Conservation (phyloP, 2,329 filamentous ascomycete species). For the Aspergillus fumigatus region DNA sequence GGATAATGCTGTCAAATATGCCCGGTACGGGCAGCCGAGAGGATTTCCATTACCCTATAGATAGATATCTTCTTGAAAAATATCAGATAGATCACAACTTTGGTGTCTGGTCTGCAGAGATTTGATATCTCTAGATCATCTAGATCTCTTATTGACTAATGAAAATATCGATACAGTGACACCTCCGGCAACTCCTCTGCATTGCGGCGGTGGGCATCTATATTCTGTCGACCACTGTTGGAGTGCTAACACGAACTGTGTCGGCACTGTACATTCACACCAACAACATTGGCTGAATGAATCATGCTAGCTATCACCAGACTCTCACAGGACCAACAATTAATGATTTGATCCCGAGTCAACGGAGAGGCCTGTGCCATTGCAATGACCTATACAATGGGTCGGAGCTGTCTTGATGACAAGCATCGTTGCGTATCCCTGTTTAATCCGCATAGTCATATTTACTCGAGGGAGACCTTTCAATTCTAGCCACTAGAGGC, state of each 20-base stretch:
- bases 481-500: background rate
- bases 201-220: background rate
- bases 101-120: background rate
- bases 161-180: background rate
- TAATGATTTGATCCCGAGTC: constrained; percentile 44
- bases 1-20: background rate
- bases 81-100: background rate
- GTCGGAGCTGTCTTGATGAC: constrained; percentile 37
- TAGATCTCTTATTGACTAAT: background rate
- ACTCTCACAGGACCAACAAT: constrained; percentile 46
- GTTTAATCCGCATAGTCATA: background rate
- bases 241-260: background rate
- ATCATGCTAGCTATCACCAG: constrained; percentile 46
- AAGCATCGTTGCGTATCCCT: constrained; percentile 30
- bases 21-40: background rate
- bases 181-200: background rate
- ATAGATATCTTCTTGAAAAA: background rate
- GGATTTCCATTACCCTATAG: background rate
- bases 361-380: constrained; percentile 51
- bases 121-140: too few relatives aligned
- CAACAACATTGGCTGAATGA: background rate
- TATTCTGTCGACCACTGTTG: too few relatives aligned
- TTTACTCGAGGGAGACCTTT: background rate
- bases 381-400: constrained; percentile 39
- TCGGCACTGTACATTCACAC: background rate